These are phyloP conservation scores for Golubevia sp. DNA, from an alignment of 1,284 basidiomycete genomes.

Conservation along the genomic window DNA sequence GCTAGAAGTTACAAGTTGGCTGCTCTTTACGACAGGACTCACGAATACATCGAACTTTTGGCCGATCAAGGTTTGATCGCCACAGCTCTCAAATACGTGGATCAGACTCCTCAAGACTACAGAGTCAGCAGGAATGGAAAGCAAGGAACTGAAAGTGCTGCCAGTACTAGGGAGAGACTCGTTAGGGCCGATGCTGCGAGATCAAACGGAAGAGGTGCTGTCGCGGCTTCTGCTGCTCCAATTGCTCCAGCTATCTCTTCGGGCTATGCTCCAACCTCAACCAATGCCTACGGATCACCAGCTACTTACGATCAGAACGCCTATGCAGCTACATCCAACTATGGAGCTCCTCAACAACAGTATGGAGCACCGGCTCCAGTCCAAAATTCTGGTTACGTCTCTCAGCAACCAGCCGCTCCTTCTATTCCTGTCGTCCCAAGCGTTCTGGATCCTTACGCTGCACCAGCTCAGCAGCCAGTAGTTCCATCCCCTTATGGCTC, in stretches of 20 bases:
- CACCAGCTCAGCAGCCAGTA: too few relatives aligned
- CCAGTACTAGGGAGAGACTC: slow-evolving; percentile 15
- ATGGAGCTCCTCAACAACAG: too few relatives aligned
- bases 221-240: slow-evolving; percentile 13
- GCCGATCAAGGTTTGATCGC: slow-evolving; percentile 85
- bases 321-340: slow-evolving; percentile 1
- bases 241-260: slow-evolving; percentile 19
- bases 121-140: too few relatives aligned
- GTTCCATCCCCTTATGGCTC: too few relatives aligned
- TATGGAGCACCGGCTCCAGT: too few relatives aligned
- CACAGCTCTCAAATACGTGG: slow-evolving; percentile 80
- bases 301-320: slow-evolving; percentile 2
- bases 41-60: slow-evolving; percentile 91
- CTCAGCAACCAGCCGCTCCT: slow-evolving; percentile 1
- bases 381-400: slow-evolving; percentile 12
- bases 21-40: slow-evolving; percentile 85
- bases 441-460: slow-evolving; percentile 6
- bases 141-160: too few relatives aligned
- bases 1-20: slow-evolving; percentile 81
- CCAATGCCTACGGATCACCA: slow-evolving; percentile 2
- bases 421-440: slow-evolving; percentile 5
- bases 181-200: slow-evolving; percentile 33
- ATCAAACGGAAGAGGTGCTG: slow-evolving; percentile 12
- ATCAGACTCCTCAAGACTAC: slow-evolving; percentile 80
- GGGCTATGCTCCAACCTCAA: slow-evolving; percentile 3